A percentile compares a stretch with the other conserved stretches of the same genome.
phyloP scores from a whole-genome alignment of 257 asterid genomes.

The Solanum arcanum region DNA sequence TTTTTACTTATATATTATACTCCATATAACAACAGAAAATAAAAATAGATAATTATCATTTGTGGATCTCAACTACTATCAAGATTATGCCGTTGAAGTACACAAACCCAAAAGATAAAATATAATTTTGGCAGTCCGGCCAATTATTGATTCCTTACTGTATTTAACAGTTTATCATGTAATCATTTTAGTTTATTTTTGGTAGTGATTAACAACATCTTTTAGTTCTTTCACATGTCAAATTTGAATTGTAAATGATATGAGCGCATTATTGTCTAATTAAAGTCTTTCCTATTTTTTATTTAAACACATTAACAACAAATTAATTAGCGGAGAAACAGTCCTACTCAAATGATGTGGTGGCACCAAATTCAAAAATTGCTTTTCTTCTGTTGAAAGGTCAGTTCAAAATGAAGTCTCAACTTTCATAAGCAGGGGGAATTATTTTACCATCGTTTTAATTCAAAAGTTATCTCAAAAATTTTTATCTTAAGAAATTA shows the following conservation, averaged over 20 bases:
- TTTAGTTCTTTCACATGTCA: not conserved
- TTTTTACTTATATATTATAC: not conserved
- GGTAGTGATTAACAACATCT: not conserved
- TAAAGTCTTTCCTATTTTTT: not conserved
- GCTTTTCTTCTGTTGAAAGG: constrained; percentile 13
- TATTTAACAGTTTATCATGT: not conserved
- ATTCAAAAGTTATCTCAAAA: not conserved
- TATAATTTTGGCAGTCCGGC: not conserved
- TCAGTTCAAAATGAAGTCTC: constrained; percentile 25
- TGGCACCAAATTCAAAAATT: constrained; percentile 14
- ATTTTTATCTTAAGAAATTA: not conserved
- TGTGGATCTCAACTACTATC: not conserved
- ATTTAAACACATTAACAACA: not conserved
- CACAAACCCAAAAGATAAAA: not conserved
- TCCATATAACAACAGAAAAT: not conserved
- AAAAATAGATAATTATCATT: not conserved
- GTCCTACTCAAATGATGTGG: constrained; percentile 1
- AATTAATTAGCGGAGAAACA: not conserved
- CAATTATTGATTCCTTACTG: not conserved
- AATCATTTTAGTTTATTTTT: not conserved
- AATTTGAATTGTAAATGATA: not conserved
- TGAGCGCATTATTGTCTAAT: not conserved
- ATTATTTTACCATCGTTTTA: not conserved
- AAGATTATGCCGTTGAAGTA: not conserved
- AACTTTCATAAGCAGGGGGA: not conserved